Base-by-base conservation (phyloP, 345 rosid species). In the Viola odorata region DNA sequence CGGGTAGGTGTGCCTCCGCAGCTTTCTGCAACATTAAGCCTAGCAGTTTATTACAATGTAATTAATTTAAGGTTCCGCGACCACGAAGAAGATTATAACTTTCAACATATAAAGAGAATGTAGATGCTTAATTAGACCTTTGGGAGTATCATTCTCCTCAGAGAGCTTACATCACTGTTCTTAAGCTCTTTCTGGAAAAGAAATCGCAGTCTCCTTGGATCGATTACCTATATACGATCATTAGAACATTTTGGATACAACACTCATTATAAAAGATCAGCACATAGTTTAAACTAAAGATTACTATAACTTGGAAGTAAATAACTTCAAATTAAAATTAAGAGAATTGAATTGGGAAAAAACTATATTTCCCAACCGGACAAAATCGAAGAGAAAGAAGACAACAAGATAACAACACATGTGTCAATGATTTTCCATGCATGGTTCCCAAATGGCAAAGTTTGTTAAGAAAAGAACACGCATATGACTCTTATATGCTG, bases 121-220 rank as follows among this genome's bases (percentile, higher is more conserved):
- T 7, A 42, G 7, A 42, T 42, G 13, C 44, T 36, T 47, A 61
- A 50, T 57, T 53, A 50, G 61, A 94, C 99, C 99, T 94, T 94
- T 5, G 99, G 99, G 57, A 94, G 97, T 55, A 94, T 65, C 91
- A 90, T 90, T 69, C 97, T 84, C 67, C 95, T 77, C 41, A 94
- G 80, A 58, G 96, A 78, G 82, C 91, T 82, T 41, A 94, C 99
- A 57, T 94, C 99, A 65, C 98, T 91, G 79, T 86, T 90, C 86
- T 86, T 90, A 61, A 94, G 86, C 55, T 88, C 91, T 82, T 94
- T 90, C 56, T 88, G 92, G 78, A 94, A 94, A 8, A 90, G 91
- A 73, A 90, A 94, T 63, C 77, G 81, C 67, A 90, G 56, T 67
- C 79, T 83, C 75, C 70, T 64, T n/a, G 82, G 78, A 76, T 94